phyloP scores from a whole-genome alignment of 139 green algal species.

The Gonium pectorale region DNA sequence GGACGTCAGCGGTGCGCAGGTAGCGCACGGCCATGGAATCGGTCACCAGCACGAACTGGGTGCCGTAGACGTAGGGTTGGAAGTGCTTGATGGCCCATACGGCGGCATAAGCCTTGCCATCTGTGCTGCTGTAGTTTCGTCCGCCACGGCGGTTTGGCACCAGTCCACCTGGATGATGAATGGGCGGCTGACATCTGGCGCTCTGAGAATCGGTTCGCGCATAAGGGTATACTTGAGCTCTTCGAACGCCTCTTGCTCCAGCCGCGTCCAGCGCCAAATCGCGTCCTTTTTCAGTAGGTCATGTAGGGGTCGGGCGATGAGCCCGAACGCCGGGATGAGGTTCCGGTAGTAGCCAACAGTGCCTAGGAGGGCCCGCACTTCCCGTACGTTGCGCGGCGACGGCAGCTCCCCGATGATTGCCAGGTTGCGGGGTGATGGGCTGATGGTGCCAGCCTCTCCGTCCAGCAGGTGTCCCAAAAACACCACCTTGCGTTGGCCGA shows the following conservation, averaged over 20 bases:
- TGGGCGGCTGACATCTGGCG: neutral
- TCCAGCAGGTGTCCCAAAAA: neutral
- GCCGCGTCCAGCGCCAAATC: neutral
- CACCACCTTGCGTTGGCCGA: neutral
- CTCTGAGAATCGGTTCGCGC: neutral
- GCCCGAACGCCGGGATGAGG: neutral
- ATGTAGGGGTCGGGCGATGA: neutral
- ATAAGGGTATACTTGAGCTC: neutral
- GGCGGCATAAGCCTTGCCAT: conserved; percentile 41
- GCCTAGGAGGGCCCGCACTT: neutral
- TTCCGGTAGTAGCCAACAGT: neutral
- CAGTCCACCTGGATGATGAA: neutral
- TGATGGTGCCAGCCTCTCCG: neutral
- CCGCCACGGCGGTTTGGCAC: neutral
- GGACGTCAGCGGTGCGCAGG: conserved; percentile 17
- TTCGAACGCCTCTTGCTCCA: neutral
- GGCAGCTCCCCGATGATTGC: neutral
- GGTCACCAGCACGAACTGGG: conserved; percentile 32
- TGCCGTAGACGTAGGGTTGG: conserved; percentile 41
- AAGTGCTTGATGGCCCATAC: no score
- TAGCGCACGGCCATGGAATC: conserved; percentile 37
- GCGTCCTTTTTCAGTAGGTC: neutral
- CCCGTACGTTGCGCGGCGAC: neutral
- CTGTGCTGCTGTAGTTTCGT: conserved; percentile 14
- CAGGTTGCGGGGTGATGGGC: neutral